Evolutionary conservation across 108 stramenopile genomes (phyloP), one percentile per base, ranked within the genome.

Genomic region (Pelagomonas calceolata): DNA sequence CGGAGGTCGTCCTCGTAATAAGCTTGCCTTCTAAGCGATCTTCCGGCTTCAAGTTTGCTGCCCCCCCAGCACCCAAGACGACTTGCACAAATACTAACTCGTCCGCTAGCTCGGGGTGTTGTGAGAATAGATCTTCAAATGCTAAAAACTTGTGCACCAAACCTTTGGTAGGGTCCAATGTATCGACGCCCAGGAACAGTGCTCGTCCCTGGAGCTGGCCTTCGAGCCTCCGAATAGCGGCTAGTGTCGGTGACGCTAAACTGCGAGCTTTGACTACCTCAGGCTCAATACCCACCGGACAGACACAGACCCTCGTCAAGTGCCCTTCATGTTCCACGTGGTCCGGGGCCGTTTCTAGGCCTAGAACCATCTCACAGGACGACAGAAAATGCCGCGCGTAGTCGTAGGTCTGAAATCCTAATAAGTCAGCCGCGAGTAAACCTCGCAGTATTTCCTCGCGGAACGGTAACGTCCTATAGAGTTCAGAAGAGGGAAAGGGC

Each of bases 131-230:
- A 33, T 70, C 67, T 36, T 87, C 84, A 36, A 85, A 76, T 30
- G 85, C 86, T 46, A 82, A 67, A 21, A 88, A 74, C 78, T 87
- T 87, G n/a, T 87, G 72, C 34, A 77, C 79, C 36, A 87, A 33
- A 16, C 86, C 79, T 79, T 95, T 94, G 31, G 98, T 79, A 0
- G 93, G 90, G 73, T 98, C 96, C 76, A 98, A 71, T 68, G 90
- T 72, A 77, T 99, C 98, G 75, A 99, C 90, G 30, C 92, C 94
- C 32, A 89, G 81, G 65, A 94, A 88, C 37, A 96, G 74, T 63
- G 88, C 90, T 70, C 89, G 85, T 4, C 90, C 92, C 17, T 91
- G 88, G 34, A 84, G 83, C 17, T 89, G 80, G 80, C 93, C 14
- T 4, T 44, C 39, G n/a, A 31, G 36, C 0, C 31, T 68, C 34